Evolutionary conservation across 2,329 filamentous ascomycete genomes (phyloP), one percentile per base, ranked within the genome.

Genomic region (Diaporthe sp.): DNA sequence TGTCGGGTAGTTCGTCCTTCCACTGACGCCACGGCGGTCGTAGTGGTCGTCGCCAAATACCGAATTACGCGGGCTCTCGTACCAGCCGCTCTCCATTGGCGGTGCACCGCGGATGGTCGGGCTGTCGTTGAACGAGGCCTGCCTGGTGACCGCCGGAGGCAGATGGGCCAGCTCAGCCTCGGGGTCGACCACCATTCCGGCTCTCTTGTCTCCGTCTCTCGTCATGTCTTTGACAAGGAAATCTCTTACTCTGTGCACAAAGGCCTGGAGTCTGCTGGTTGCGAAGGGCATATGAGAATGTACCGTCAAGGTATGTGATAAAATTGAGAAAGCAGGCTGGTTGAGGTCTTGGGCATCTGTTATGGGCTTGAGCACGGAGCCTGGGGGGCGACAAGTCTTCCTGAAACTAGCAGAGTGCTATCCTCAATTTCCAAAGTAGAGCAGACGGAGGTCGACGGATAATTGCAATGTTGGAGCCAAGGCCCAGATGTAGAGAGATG

Each of bases 221-320:
- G 62, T 68, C 62, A 68, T 68, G n/a, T 68, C 62, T 53, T 37
- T 68, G 46, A 68, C 46, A 51, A 68, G 62, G 13, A 68, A 53
- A 39, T 37, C 31, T 68, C 62, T 53, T 39, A 39, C 46, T 68
- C 62, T 39, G 31, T 37, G 46, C 62, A 53, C 46, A 10, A 68
- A 53, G 62, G 46, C 62, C 46, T 68, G 28, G 62, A 68, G 62
- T 68, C 31, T 68, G 62, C 62, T 68, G 31, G 62, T 10, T 53
- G 62, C 19, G 46, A 46, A 51, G 46, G 46, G 62, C 62, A 68
- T 68, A 53, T 68, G 62, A 68, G 9, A 51, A 68, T 39, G 62
- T 39, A 53, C 62, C 46, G 62, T 39, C 62, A 53, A 68, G 31
- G 46, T 44, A 25, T 28, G 39, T 25, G 49, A 68, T 25, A 39